Evolutionary conservation across 2,329 filamentous ascomycete genomes (phyloP).

Genomic region (Cytospora schulzeri): DNA sequence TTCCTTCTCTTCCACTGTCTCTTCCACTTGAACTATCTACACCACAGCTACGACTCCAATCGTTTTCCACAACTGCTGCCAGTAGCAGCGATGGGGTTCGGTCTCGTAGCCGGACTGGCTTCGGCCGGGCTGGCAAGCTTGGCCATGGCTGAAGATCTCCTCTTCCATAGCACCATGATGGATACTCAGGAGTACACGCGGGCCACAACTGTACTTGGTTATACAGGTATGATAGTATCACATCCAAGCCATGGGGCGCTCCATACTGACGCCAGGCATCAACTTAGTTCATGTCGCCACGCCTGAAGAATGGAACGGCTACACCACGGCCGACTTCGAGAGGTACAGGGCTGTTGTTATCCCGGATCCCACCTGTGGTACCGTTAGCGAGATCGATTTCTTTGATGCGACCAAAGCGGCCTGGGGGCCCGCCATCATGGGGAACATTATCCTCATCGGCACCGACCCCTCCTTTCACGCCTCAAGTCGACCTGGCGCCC

Average conservation of each 20-base stretch:
- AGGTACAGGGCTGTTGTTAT: conserved; percentile 49
- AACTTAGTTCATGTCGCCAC: conserved; percentile 38
- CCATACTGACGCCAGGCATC: conserved; percentile 6
- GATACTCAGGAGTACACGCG: conserved; percentile 31
- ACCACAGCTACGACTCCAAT: not conserved
- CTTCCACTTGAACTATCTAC: not conserved
- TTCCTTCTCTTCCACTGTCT: conserved; percentile 21
- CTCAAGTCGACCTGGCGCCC: conserved; percentile 36
- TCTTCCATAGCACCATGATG: conserved; percentile 32
- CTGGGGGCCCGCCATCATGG: conserved; percentile 44
- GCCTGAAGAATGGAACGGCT: conserved; percentile 40
- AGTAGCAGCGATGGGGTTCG: conserved; percentile 18
- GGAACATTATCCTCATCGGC: conserved; percentile 46
- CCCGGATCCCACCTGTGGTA: conserved; percentile 42
- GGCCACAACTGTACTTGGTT: conserved; percentile 28
- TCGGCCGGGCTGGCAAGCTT: conserved; percentile 24
- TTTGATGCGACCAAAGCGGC: conserved; percentile 41
- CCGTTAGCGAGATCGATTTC: conserved; percentile 38
- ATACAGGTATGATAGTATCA: conserved; percentile 26
- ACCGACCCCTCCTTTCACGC: conserved; percentile 41
- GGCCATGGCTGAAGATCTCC: conserved; percentile 31
- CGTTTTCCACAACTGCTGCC: not conserved
- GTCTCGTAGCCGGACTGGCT: conserved; percentile 23
- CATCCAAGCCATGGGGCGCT: not conserved
- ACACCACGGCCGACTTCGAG: conserved; percentile 46